Conservation (phyloP, 768 basidiomycete species). For the Sporobolomyces pararoseus region DNA sequence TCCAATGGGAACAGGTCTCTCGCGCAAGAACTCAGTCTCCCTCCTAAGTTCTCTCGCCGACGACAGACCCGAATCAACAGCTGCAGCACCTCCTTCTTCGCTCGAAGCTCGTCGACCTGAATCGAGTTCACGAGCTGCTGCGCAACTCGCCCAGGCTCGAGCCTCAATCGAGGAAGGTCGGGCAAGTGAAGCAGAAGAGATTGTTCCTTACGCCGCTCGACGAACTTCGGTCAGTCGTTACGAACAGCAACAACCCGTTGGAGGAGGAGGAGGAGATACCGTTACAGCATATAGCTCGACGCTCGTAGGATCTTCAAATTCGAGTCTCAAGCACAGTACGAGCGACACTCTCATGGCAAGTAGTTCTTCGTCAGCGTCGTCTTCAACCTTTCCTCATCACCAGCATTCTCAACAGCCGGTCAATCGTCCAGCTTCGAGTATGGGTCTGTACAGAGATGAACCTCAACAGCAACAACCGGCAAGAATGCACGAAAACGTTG, state of each 20-base stretch:
- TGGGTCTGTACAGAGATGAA: slow-evolving; percentile 21
- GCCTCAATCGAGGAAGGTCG: slow-evolving; percentile 14
- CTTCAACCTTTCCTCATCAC: slow-evolving; percentile 4
- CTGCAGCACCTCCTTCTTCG: neutral
- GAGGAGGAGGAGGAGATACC: neutral
- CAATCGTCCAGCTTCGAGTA: slow-evolving; percentile 9
- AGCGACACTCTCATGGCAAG: slow-evolving; percentile 25
- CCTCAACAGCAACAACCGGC: neutral
- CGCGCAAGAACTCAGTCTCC: slow-evolving; percentile 25
- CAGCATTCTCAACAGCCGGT: neutral
- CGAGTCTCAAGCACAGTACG: slow-evolving; percentile 26
- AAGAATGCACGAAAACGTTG: neutral
- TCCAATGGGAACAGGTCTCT: slow-evolving; percentile 23
- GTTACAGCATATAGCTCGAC: slow-evolving; percentile 11
- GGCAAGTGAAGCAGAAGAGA: slow-evolving; percentile 14
- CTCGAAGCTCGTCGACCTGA: neutral
- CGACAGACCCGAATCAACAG: neutral
- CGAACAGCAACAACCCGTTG: neutral
- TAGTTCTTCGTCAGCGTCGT: neutral
- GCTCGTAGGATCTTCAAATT: slow-evolving; percentile 18
- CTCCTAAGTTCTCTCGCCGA: slow-evolving; percentile 9
- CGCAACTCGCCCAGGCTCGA: slow-evolving; percentile 4
- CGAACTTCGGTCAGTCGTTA: neutral
- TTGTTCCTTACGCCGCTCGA: slow-evolving; percentile 13
- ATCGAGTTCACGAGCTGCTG: neutral